A percentile compares a stretch with the other conserved stretches of the same genome.
phyloP scores from a whole-genome alignment of 1,284 basidiomycete genomes.

The Malassezia sp. region DNA sequence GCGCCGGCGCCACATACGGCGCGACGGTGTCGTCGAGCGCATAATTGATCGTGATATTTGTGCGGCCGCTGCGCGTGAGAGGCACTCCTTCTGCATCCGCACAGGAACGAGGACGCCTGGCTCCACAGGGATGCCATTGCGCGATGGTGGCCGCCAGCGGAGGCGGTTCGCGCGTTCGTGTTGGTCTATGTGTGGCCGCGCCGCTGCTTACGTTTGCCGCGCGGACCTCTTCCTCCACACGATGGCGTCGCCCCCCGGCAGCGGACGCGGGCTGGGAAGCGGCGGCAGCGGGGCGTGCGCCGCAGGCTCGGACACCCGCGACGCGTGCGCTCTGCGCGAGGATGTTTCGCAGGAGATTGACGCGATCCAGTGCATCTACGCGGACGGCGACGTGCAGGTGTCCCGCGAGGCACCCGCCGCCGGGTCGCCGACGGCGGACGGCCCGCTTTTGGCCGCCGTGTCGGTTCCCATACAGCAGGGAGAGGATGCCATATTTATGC shows the following conservation, averaged over 20 bases:
- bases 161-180: no score
- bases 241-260: no score
- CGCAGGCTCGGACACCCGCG: no score
- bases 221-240: no score
- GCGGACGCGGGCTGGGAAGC: no score
- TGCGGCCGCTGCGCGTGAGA: slow-evolving; percentile 26
- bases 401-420: not conserved
- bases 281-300: no score
- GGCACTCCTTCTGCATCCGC: not conserved
- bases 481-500: not conserved
- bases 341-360: slow-evolving; percentile 5
- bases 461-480: not conserved
- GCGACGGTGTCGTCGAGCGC: slow-evolving; percentile 29
- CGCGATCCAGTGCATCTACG: slow-evolving; percentile 41
- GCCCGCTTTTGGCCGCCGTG: no score
- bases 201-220: no score
- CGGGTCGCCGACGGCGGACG: no score
- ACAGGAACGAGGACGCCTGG: slow-evolving; percentile 29
- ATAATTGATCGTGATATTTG: slow-evolving; percentile 39
- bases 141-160: no score
- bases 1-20: slow-evolving; percentile 10
- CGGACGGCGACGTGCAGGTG: slow-evolving; percentile 23
- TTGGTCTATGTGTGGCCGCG: no score
- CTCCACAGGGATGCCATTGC: slow-evolving; percentile 31
- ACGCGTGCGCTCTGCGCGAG: not conserved